Base-by-base conservation (phyloP, 2,329 filamentous ascomycete genomes). In the Colletotrichum incanum region DNA sequence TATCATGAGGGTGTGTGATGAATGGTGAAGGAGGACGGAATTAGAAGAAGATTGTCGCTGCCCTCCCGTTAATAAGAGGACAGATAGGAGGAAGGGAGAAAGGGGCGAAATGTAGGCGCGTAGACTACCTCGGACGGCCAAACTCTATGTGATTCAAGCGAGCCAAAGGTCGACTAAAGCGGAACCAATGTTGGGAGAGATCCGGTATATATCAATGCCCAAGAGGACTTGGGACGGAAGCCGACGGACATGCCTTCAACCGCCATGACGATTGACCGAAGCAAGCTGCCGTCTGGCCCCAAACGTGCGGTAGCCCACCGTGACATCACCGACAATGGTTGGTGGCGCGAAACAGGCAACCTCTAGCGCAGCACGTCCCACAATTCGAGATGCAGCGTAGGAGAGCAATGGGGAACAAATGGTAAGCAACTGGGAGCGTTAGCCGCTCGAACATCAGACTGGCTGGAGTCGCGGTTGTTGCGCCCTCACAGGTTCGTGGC, bases 1-100 rank as follows among this genome's bases (percentile, higher is more conserved):
- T 45, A 78, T 78, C 11, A 87, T 75, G 26, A 49, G 34, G 39
- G 79, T 16, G 78, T 76, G 11, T 16, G 11, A 37, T 16, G 6
- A 16, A 56, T 55, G 47, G 12, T 41, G 43, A 16, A 14, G 11
- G 7, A 71, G 8, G 26, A 16, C 8, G 37, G 26, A 45, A 8
- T 20, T 8, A 14, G 18, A n/a, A 8, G 5, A n/a, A 16, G 11
- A 47, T 45, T 28, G 4, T 7, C 8, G 4, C 28, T 28, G 26
- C 41, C 61, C 61, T 45, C 31, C 61, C 45, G n/a, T 61, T 34
- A 8, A 39, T 23, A 28, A 66, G 26, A 16, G 41, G 26, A 26
- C 41, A 26, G 41, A n/a, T 23, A 41, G n/a, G 20, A 54, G 37
- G 7, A 26, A 20, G 20, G 20, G 37, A 26, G 41, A 65, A 41